Percentiles rank a stretch among this genome's conserved stretches.
Evolutionary conservation across 768 basidiomycete genomes (phyloP).

Genomic region (Termitomyces sp.): DNA sequence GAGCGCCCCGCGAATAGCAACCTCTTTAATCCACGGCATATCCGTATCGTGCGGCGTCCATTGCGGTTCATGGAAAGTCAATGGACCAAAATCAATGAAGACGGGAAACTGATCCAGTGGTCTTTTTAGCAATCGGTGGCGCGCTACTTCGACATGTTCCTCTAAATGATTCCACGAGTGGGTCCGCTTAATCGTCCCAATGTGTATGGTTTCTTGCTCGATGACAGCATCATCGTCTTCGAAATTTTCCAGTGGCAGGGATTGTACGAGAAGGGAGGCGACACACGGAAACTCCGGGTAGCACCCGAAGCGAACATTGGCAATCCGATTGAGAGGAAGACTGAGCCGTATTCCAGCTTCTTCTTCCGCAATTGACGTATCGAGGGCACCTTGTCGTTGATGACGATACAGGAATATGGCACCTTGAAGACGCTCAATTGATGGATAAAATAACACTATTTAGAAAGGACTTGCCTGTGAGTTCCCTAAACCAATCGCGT

Average conservation of each 20-base stretch:
- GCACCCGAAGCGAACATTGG: conserved; percentile 16
- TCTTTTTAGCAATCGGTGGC: conserved; percentile 16
- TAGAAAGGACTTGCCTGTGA: conserved; percentile 29
- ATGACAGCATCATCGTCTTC: conserved; percentile 15
- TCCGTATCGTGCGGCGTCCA: conserved; percentile 4
- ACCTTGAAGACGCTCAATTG: conserved; percentile 23
- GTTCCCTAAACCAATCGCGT: conserved; percentile 43
- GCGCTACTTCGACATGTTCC: conserved; percentile 23
- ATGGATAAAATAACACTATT: not conserved
- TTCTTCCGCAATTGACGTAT: conserved; percentile 22
- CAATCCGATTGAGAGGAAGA: conserved; percentile 38
- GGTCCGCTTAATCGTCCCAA: conserved; percentile 22
- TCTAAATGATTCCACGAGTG: conserved; percentile 24
- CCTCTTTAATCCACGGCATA: conserved; percentile 20
- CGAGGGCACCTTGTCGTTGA: conserved; percentile 30
- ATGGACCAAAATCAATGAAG: conserved; percentile 38
- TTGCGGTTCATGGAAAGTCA: conserved; percentile 26
- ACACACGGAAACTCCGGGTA: conserved; percentile 24
- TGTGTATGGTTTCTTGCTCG: conserved; percentile 23
- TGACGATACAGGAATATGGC: conserved; percentile 42
- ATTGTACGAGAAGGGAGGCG: conserved; percentile 19
- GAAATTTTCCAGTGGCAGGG: conserved; percentile 14
- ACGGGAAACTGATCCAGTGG: conserved; percentile 19
- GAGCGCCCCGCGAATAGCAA: conserved; percentile 24
- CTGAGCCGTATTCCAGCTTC: conserved; percentile 38